phyloP scores from a whole-genome alignment of 2,329 filamentous ascomycete genomes.

The Capronia americana region DNA sequence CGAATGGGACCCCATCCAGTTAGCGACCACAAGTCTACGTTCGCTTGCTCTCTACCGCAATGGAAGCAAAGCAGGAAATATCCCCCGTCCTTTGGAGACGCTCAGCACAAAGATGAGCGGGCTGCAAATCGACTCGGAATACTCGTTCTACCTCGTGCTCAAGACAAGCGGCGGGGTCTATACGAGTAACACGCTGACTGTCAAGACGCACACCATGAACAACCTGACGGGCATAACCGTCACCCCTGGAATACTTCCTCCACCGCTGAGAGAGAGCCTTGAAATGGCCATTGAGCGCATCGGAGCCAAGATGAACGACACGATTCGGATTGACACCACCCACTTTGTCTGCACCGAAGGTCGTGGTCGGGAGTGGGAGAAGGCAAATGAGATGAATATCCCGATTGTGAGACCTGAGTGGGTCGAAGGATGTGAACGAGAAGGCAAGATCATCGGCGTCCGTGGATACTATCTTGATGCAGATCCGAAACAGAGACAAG shows the following conservation, averaged over 20 bases:
- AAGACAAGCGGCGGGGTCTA: slow-evolving; percentile 89
- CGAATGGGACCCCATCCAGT: slow-evolving; percentile 94
- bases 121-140: slow-evolving; percentile 94
- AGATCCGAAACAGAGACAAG: slow-evolving; percentile 67
- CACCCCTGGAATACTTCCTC: slow-evolving; percentile 84
- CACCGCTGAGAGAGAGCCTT: slow-evolving; percentile 73
- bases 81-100: slow-evolving; percentile 84
- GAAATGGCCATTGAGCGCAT: slow-evolving; percentile 80
- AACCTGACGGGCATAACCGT: slow-evolving; percentile 95
- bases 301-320: slow-evolving; percentile 88
- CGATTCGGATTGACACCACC: slow-evolving; percentile 93
- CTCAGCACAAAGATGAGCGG: slow-evolving; percentile 96
- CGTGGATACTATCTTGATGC: slow-evolving; percentile 96
- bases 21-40: slow-evolving; percentile 89
- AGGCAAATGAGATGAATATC: slow-evolving; percentile 96
- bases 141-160: slow-evolving; percentile 90
- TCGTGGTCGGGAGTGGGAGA: slow-evolving; percentile 88
- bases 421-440: slow-evolving; percentile 94
- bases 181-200: slow-evolving; percentile 79
- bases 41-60: slow-evolving; percentile 93
- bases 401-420: slow-evolving; percentile 96
- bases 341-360: slow-evolving; percentile 98
- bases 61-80: slow-evolving; percentile 93
- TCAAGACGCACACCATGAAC: slow-evolving; percentile 98
- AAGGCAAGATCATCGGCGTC: slow-evolving; percentile 89